Percentiles rank a stretch among this genome's conserved stretches.
phyloP scores from a whole-genome alignment of 1,284 basidiomycete genomes.

The Testicularia cyperi region DNA sequence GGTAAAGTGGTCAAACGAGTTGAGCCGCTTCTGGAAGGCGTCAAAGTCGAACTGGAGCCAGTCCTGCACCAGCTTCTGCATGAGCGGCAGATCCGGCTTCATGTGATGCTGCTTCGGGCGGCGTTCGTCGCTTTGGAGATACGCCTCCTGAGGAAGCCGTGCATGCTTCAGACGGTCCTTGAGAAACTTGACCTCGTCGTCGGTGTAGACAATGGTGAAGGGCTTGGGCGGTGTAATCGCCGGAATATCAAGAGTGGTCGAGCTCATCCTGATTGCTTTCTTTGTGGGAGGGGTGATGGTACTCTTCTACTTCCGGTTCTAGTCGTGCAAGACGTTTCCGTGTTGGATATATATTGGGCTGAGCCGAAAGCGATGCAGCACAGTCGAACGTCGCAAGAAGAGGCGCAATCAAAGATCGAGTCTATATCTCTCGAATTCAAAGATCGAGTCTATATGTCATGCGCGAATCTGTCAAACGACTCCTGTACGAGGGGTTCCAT shows the following conservation, averaged over 20 bases:
- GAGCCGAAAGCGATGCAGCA: too few species aligned
- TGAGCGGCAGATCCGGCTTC: constrained; percentile 26
- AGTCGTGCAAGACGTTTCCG: too few species aligned
- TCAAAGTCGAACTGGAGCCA: constrained; percentile 28
- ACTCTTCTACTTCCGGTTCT: too few species aligned
- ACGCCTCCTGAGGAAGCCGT: constrained; percentile 23
- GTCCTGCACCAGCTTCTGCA: constrained; percentile 17
- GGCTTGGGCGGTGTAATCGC: constrained; percentile 35
- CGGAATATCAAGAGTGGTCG: constrained; percentile 17
- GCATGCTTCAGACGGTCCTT: constrained; percentile 32
- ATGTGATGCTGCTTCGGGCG: constrained; percentile 9
- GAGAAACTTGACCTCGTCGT: constrained; percentile 29
- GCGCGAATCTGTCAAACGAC: too few species aligned
- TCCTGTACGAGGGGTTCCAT: too few species aligned
- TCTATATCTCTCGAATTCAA: too few species aligned
- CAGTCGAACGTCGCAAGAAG: too few species aligned
- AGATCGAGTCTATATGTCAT: too few species aligned
- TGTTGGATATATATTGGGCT: too few species aligned
- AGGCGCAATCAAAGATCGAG: too few species aligned
- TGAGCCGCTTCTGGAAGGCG: constrained; percentile 17
- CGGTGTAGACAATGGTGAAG: constrained; percentile 32
- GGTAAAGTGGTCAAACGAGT: constrained; percentile 42
- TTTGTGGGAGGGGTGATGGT: too few species aligned
- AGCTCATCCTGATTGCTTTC: too few species aligned
- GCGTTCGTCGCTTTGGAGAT: constrained; percentile 28